Evolutionary conservation across 768 basidiomycete genomes (phyloP), one percentile per base, ranked within the genome.

Genomic region (Trametes punicea): DNA sequence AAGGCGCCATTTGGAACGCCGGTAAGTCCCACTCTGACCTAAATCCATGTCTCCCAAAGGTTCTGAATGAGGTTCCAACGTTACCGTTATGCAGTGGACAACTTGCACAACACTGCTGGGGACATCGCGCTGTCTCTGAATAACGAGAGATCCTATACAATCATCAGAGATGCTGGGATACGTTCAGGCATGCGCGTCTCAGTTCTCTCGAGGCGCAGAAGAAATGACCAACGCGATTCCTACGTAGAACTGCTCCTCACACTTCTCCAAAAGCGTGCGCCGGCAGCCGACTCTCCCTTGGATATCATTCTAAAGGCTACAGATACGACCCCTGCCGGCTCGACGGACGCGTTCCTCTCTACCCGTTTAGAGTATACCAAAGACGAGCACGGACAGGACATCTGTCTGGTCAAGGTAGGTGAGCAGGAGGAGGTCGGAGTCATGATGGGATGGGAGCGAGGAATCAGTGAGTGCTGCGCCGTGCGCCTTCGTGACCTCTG

Each of bases 401-500:
- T 97, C 20, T 97, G 94, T 59, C 71, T 90, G 47, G 66, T 92
- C 49, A 72, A 78, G 56, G 75, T 80, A 2, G 80, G 76, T 13
- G 83, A 83, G 26, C 76, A 71, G 6, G 86, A 87, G 61, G 88
- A 93, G 56, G 81, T 95, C n/a, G 93, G 93, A 11, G 96, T 99
- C 5, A 99, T 99, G 97, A 99, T 99, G 97, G 93, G 94, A 1
- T 99, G 97, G n/a, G 97, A 99, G 70, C 72, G 74, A 41, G 79
- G 73, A 7, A 91, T 98, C 65, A 98, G 83, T 85, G 63, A 68
- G 75, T 71, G 23, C 11, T 4, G 25, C 20, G 2, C 30, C 16
- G 3, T 50, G 11, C 23, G 27, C 20, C n/a, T 2, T 49, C 21
- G 18, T 21, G 10, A 46, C 23, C 7, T 36, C 21, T 10, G 61